Evolutionary conservation across 2,329 filamentous ascomycete species (phyloP).

Genomic region (Eutypella sp.): DNA sequence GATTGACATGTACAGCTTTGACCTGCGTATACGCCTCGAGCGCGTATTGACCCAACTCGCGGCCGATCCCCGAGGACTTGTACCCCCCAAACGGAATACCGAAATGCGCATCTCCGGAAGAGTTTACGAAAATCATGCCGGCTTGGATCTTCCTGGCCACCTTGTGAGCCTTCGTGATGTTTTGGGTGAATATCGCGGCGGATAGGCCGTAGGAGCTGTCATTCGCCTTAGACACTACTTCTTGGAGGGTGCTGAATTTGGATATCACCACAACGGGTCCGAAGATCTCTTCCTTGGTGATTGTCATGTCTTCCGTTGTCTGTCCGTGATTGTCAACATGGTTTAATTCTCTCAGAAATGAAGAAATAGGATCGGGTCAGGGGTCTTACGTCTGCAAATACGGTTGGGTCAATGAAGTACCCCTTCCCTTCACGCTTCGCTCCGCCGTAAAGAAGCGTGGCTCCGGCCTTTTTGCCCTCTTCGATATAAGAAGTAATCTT

Average conservation of each 20-base stretch:
- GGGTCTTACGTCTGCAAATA: conserved; percentile 21
- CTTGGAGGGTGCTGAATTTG: conserved; percentile 19
- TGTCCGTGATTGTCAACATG: not conserved
- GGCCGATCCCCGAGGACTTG: conserved; percentile 8
- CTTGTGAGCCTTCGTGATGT: conserved; percentile 36
- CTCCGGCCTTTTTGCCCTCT: conserved; percentile 56
- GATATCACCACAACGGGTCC: conserved; percentile 24
- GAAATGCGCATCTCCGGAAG: conserved; percentile 15
- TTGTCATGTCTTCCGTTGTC: conserved; percentile 16
- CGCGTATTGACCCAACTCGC: not conserved
- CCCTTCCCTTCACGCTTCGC: conserved; percentile 12
- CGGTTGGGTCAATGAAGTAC: conserved; percentile 22
- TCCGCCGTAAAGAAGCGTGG: conserved; percentile 53
- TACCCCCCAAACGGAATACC: conserved; percentile 24
- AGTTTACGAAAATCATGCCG: conserved; percentile 39
- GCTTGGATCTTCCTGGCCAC: conserved; percentile 47
- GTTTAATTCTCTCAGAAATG: too few relatives aligned
- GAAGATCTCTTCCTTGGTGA: conserved; percentile 27
- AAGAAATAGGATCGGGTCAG: too few relatives aligned
- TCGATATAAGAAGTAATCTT: conserved; percentile 62
- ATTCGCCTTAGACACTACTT: conserved; percentile 23
- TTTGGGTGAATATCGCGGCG: conserved; percentile 50
- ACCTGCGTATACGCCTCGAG: not conserved
- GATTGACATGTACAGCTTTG: not conserved
- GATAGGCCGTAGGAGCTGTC: conserved; percentile 50